Conservation (phyloP, 805 yeast genomes). For the Sungouiozyma intestinalis region DNA sequence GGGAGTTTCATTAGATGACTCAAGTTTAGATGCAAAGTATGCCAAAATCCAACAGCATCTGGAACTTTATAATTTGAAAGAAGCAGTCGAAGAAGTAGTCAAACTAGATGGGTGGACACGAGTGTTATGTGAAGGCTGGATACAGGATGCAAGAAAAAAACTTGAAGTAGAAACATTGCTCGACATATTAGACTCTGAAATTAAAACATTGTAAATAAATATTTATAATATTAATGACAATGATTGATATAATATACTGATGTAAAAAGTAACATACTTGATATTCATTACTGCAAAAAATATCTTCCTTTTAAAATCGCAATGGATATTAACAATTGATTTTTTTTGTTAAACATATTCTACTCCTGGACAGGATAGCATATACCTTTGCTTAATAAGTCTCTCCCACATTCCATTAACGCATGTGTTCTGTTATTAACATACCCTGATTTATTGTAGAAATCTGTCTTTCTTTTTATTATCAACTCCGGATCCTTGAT, state of each 20-base stretch:
- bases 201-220: conserved; percentile 37
- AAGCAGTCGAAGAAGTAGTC: conserved; percentile 88
- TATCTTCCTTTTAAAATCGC: background rate
- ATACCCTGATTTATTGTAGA: conserved; percentile 29
- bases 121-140: conserved; percentile 85
- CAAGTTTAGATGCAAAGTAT: conserved; percentile 77
- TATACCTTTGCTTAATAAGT: conserved; percentile 25
- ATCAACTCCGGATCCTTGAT: conserved; percentile 30
- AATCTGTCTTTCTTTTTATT: conserved; percentile 29
- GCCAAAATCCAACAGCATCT: conserved; percentile 75
- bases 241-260: no score
- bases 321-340: no score
- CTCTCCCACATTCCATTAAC: conserved; percentile 30
- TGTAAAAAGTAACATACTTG: background rate
- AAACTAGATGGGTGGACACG: conserved; percentile 88
- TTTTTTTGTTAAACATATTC: no score
- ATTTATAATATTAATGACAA: background rate
- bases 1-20: conserved; percentile 54
- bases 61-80: conserved; percentile 64
- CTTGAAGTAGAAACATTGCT: conserved; percentile 78
- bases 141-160: conserved; percentile 77
- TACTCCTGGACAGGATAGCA: conserved; percentile 12
- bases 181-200: conserved; percentile 55
- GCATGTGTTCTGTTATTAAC: conserved; percentile 31
- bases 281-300: background rate